phyloP scores from a whole-genome alignment of 83 land plant species.

The Picea abies region DNA sequence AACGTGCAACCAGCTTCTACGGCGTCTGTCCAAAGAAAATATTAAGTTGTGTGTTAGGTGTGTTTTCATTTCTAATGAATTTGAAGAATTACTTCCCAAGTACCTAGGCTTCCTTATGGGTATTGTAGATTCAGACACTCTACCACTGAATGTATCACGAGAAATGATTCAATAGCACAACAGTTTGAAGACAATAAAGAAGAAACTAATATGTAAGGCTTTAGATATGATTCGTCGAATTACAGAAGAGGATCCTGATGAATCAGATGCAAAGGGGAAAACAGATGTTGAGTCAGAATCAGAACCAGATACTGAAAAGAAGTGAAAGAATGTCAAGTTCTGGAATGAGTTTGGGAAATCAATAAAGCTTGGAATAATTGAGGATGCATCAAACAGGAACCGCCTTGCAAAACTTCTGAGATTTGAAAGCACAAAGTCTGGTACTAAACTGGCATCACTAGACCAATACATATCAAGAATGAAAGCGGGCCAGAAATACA shows the following conservation, averaged over 20 bases:
- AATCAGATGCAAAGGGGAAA: conserved; percentile 56
- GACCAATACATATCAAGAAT: conserved; percentile 94
- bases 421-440: conserved; percentile 89
- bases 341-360: conserved; percentile 99
- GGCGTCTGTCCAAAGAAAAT: too few species aligned
- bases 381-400: conserved; percentile 94
- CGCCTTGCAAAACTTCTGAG: conserved; percentile 96
- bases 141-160: conserved; percentile 96
- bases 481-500: conserved; percentile 89
- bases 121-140: conserved; percentile 96
- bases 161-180: conserved; percentile 98
- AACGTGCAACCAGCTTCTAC: too few species aligned
- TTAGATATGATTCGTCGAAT: conserved; percentile 93
- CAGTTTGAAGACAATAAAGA: conserved; percentile 96
- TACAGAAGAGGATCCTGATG: conserved; percentile 96
- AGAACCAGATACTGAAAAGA: conserved; percentile 72
- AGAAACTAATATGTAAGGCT: conserved; percentile 95
- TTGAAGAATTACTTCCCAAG: too few species aligned
- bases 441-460: conserved; percentile 80
- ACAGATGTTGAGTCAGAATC: conserved; percentile 43
- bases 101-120: too few species aligned
- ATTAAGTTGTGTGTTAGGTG: too few species aligned
- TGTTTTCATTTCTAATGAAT: too few species aligned
- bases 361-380: conserved; percentile 95
- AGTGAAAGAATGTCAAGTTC: conserved; percentile 86